Conservation (phyloP, 176 grass and related monocot genomes). For the Phoenix dactylifera region DNA sequence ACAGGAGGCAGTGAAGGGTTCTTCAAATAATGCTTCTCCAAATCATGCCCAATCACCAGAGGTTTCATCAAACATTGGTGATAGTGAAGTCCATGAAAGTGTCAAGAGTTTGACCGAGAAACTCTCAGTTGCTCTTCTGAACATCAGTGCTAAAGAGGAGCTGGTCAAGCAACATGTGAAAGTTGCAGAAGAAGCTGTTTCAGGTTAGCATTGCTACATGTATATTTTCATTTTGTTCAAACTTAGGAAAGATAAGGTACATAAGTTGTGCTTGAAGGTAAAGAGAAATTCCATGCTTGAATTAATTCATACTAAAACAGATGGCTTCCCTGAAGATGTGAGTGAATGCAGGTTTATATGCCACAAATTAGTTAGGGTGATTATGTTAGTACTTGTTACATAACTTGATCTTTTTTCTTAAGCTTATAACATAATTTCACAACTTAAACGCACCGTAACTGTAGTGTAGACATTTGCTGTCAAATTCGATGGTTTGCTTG, state of each 20-base stretch:
- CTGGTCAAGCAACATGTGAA: slow-evolving; percentile 19
- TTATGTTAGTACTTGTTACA: too few species aligned
- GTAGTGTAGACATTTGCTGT: too few species aligned
- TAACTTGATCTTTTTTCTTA: too few species aligned
- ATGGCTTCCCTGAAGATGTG: too few species aligned
- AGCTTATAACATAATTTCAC: too few species aligned
- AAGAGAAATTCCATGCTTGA: too few species aligned
- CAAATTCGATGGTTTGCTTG: too few species aligned
- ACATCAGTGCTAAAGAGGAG: slow-evolving; percentile 5
- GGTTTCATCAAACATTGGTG: not conserved
- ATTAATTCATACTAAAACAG: too few species aligned
- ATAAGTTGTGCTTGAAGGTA: not conserved
- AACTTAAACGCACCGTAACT: too few species aligned
- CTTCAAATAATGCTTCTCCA: not conserved
- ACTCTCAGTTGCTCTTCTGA: slow-evolving; percentile 7
- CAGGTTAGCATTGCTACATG: not conserved
- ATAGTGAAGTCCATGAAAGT: not conserved
- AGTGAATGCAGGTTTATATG: too few species aligned
- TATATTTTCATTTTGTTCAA: not conserved
- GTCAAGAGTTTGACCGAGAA: slow-evolving; percentile 8
- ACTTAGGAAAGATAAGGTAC: not conserved
- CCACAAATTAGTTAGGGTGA: too few species aligned
- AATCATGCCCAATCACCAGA: not conserved
- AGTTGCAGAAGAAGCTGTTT: slow-evolving; percentile 18
- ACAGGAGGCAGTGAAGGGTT: slow-evolving; percentile 6